phyloP scores from a whole-genome alignment of 495 filamentous ascomycete species.

The Penicillium salamii region DNA sequence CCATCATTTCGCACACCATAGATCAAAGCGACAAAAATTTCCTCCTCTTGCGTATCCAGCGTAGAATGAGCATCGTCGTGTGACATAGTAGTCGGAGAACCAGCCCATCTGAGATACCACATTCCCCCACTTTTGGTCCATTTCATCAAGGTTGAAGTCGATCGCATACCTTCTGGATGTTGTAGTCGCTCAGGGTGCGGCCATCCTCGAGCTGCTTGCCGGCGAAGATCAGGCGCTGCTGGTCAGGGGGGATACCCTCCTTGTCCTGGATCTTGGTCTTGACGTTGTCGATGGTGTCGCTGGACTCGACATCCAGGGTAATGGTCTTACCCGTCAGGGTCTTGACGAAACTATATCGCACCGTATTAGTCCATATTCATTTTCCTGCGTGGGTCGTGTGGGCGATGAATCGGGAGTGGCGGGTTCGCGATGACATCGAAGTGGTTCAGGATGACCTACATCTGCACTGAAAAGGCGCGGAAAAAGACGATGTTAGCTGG shows the following conservation, averaged over 20 bases:
- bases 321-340: constrained; percentile 99
- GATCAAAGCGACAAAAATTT: constrained; percentile 1
- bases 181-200: constrained; percentile 97
- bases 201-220: constrained; percentile 99
- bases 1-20: constrained; percentile 3
- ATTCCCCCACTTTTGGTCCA: constrained; percentile 4
- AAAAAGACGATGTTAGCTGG: constrained; percentile 41
- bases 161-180: constrained; percentile 93
- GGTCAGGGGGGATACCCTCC: constrained; percentile 98
- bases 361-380: constrained; percentile 37
- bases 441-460: constrained; percentile 53
- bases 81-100: not conserved
- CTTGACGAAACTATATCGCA: constrained; percentile 79
- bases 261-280: constrained; percentile 99
- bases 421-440: constrained; percentile 16
- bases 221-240: constrained; percentile 99
- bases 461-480: constrained; percentile 65
- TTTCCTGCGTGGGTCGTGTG: constrained; percentile 9
- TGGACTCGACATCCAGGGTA: constrained; percentile 99
- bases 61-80: not conserved
- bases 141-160: constrained; percentile 4
- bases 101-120: constrained; percentile 5
- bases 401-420: constrained; percentile 10
- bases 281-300: constrained; percentile 98
- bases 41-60: constrained; percentile 13